phyloP scores from a whole-genome alignment of 768 basidiomycete genomes.

The Amanita polypyramis region DNA sequence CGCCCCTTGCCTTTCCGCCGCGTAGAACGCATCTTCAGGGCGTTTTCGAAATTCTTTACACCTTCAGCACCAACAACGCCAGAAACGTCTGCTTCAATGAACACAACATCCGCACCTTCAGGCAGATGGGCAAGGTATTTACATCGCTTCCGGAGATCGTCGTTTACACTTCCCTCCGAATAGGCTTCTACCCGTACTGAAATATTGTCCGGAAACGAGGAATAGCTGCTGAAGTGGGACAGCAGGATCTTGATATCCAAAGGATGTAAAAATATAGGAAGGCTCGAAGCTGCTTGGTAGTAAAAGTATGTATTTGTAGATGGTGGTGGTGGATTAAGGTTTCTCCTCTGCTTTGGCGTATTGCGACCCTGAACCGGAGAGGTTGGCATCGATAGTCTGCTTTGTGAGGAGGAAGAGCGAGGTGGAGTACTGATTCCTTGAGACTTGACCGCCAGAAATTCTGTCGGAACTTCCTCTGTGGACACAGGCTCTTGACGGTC shows the following conservation, averaged over 20 bases:
- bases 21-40: constrained; percentile 63
- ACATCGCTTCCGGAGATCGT: constrained; percentile 88
- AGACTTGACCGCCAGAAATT: constrained; percentile 40
- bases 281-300: constrained; percentile 89
- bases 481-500: constrained; percentile 15
- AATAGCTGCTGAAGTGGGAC: constrained; percentile 71
- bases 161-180: constrained; percentile 75
- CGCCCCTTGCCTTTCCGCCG: constrained; percentile 73
- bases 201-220: constrained; percentile 77
- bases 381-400: neutral
- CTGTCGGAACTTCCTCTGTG: constrained; percentile 39
- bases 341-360: constrained; percentile 52
- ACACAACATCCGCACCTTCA: constrained; percentile 86
- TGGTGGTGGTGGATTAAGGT: constrained; percentile 79
- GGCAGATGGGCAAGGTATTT: constrained; percentile 93
- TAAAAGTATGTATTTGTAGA: constrained; percentile 89
- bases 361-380: constrained; percentile 24
- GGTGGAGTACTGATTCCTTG: constrained; percentile 11
- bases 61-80: constrained; percentile 68
- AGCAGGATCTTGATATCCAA: constrained; percentile 91
- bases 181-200: constrained; percentile 70
- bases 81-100: constrained; percentile 80
- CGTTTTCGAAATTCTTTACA: constrained; percentile 73
- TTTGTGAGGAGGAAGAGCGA: constrained; percentile 7
- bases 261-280: constrained; percentile 89